These are phyloP conservation scores for Yamadazyma laniorum DNA, from an alignment of 805 yeast species.

Conservation along the genomic window DNA sequence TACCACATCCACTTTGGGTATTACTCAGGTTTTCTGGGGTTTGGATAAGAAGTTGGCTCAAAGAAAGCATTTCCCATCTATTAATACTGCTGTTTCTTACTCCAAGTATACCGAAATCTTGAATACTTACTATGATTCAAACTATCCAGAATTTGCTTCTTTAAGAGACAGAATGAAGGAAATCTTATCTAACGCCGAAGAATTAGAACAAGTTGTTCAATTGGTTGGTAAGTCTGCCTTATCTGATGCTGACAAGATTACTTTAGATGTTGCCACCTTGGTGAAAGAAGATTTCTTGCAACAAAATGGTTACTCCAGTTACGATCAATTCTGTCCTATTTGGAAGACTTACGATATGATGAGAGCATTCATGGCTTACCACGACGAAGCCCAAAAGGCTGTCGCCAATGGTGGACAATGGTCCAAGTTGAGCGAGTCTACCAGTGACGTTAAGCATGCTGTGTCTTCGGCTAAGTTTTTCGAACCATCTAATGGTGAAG, in stretches of 20 bases:
- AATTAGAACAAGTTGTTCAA: conserved; percentile 98
- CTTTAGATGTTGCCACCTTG: conserved; percentile 86
- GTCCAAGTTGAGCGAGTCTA: conserved; percentile 87
- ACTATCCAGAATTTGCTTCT: conserved; percentile 87
- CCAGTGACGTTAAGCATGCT: conserved; percentile 86
- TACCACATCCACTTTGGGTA: conserved; percentile 96
- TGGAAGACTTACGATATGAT: conserved; percentile 99
- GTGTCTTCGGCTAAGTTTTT: conserved; percentile 94
- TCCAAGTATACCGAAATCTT: conserved; percentile 92
- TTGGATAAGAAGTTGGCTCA: conserved; percentile 98
- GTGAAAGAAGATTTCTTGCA: conserved; percentile 98
- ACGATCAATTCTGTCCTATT: conserved; percentile 98
- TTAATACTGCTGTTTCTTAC: conserved; percentile 93
- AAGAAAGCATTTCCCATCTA: conserved; percentile 99
- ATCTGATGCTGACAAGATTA: conserved; percentile 94
- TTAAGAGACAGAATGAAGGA: conserved; percentile 92
- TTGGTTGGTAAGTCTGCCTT: conserved; percentile 98
- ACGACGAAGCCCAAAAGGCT: conserved; percentile 97
- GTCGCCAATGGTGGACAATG: conserved; percentile 91
- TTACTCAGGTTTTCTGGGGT: conserved; percentile 99
- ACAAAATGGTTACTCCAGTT: conserved; percentile 97
- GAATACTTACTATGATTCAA: conserved; percentile 77
- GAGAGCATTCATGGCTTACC: conserved; percentile 88
- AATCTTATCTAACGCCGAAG: conserved; percentile 95
- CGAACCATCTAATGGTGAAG: conserved; percentile 91